Conservation (phyloP, 2,329 filamentous ascomycete species). For the Fusarium brachygibbosum region DNA sequence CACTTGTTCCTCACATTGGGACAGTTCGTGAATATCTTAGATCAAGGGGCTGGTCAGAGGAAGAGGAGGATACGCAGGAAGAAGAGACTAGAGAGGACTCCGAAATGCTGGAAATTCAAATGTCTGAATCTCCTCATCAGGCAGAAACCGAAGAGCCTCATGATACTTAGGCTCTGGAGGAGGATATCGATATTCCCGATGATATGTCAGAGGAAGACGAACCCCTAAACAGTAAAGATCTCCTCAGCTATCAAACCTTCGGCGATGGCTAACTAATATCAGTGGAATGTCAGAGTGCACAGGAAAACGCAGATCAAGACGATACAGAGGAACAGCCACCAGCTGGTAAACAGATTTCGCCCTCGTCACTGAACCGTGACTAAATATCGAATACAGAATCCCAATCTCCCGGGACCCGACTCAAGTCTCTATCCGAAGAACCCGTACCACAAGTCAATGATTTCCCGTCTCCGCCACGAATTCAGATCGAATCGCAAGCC, state of each 20-base stretch:
- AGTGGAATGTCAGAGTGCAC: background rate
- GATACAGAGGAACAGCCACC: background rate
- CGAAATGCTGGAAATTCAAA: too few species aligned
- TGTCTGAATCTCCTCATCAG: background rate
- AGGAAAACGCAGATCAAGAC: background rate
- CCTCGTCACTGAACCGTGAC: fast-evolving
- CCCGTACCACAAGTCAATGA: background rate
- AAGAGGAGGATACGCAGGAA: background rate
- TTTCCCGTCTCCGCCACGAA: background rate
- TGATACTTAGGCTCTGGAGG: background rate
- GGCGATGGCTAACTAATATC: background rate
- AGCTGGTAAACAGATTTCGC: background rate
- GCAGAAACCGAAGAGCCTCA: background rate
- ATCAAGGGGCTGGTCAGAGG: background rate
- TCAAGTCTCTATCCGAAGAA: background rate
- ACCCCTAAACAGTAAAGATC: background rate
- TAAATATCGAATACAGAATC: background rate
- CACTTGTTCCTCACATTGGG: constrained; percentile 15
- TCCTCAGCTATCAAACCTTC: too few species aligned
- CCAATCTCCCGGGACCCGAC: background rate
- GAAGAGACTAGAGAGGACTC: background rate
- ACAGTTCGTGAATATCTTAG: constrained; percentile 12
- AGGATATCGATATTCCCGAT: background rate
- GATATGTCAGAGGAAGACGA: background rate
- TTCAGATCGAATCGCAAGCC: background rate